Base-by-base conservation (phyloP, 371 early-diverging fungal genomes). In the Mucor circinelloides region DNA sequence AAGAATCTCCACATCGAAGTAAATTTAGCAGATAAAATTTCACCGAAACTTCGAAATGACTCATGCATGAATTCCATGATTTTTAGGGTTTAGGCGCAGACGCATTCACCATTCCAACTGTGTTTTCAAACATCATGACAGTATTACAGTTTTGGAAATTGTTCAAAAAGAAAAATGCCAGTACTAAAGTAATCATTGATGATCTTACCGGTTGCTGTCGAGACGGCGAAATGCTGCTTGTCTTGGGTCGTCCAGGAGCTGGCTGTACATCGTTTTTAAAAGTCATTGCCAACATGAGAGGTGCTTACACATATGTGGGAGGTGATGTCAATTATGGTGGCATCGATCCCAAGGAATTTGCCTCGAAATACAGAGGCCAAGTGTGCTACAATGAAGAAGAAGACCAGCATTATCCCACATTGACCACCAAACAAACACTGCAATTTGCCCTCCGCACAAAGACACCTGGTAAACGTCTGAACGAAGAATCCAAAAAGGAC, bases 191-290 rank as follows among this genome's bases (percentile, higher is more conserved):
- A 0, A 87, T 92, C 38, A 70, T 90, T 6, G 69, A 85, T 36
- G 70, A 82, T 23, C 68, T 86, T 54, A 82, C 84, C 17, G 92
- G 92, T 6, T 87, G 81, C 46, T 85, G 86, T 32, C 74, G 75
- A 30, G 87, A 86, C 9, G 92, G 92, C n/a, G 91, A 92, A 69
- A 90, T 92, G 91, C 71, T 92, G 40, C 70, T 92, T 9, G 90
- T 90, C 1, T 79, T 92, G 12, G 91, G 92, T 6, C 85, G 88
- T 15, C 92, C 92, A 12, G 92, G 90, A 15, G 78, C 92, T 1
- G 92, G 92, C 38, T 90, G 90, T 65, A 88, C 89, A 8, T 88
- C 89, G 9, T 69, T 92, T 30, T 72, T 92, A 28, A 85, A 88
- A 13, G 85, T 90, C 2, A 77, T 92, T 2, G 84, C 90, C 38